Evolutionary conservation across 192 early-diverging fungal genomes (phyloP).

Genomic region (Coemansia sp.): DNA sequence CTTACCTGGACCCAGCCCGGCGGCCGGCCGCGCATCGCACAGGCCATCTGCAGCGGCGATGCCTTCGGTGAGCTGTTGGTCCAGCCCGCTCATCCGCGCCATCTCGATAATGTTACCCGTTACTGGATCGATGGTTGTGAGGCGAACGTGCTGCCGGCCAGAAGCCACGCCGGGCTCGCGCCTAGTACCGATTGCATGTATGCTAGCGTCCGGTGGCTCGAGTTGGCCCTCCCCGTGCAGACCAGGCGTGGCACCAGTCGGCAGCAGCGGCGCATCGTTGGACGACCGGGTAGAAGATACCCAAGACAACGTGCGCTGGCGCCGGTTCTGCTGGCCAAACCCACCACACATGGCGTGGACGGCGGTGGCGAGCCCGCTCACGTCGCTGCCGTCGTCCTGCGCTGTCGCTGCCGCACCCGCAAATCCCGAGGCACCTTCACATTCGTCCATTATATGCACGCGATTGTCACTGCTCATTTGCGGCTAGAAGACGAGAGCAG

Average conservation of each 20-base stretch:
- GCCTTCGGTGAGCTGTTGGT: background rate
- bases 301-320: slow-evolving; percentile 32
- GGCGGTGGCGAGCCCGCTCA: background rate
- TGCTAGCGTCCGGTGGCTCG: background rate
- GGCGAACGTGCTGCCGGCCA: slow-evolving; percentile 25
- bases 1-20: slow-evolving; percentile 32
- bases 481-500: no score
- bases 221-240: no score
- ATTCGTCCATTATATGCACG: background rate
- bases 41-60: background rate
- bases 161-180: no score
- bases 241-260: no score
- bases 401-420: background rate
- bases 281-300: slow-evolving; percentile 27
- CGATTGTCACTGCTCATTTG: no score
- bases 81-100: background rate
- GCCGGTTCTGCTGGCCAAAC: slow-evolving; percentile 17
- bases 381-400: background rate
- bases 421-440: background rate
- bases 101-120: slow-evolving; percentile 21
- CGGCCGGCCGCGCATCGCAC: background rate
- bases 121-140: slow-evolving; percentile 41
- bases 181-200: no score
- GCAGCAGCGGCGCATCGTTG: slow-evolving; percentile 2
- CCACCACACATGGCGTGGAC: slow-evolving; percentile 15